Evolutionary conservation across 1,284 basidiomycete genomes (phyloP).

Genomic region (Fomes fomentarius): DNA sequence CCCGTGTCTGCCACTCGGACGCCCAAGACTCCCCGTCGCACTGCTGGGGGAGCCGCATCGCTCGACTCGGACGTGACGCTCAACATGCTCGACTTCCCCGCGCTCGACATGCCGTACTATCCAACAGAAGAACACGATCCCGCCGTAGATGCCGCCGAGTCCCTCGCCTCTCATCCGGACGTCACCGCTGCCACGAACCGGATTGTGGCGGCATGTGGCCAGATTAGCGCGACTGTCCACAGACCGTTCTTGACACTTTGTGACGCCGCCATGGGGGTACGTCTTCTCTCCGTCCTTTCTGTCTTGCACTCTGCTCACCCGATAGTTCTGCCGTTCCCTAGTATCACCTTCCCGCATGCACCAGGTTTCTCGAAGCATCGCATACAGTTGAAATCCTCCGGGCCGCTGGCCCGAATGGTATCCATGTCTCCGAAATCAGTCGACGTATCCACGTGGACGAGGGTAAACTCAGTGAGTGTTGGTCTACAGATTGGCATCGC

Average conservation of each 20-base stretch:
- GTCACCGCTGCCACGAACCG: conserved; percentile 60
- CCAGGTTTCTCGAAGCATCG: conserved; percentile 68
- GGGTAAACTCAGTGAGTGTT: conserved; percentile 51
- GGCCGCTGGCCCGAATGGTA: conserved; percentile 56
- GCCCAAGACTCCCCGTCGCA: conserved; percentile 19
- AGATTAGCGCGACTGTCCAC: conserved; percentile 64
- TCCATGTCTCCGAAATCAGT: conserved; percentile 62
- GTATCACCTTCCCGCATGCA: conserved; percentile 73
- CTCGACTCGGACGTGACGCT: conserved; percentile 8
- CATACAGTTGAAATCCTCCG: conserved; percentile 69
- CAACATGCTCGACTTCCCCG: conserved; percentile 57
- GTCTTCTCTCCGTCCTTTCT: conserved; percentile 28
- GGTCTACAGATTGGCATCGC: too few relatives aligned
- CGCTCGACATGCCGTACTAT: conserved; percentile 53
- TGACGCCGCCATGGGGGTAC: conserved; percentile 66
- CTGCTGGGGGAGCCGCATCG: conserved; percentile 3
- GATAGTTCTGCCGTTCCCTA: conserved; percentile 26
- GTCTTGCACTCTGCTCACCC: background rate
- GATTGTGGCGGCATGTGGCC: conserved; percentile 69
- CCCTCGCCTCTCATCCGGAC: conserved; percentile 56
- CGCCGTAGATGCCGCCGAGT: conserved; percentile 40
- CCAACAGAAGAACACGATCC: conserved; percentile 36
- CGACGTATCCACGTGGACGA: conserved; percentile 40
- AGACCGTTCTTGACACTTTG: conserved; percentile 67
- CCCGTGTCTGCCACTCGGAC: conserved; percentile 3